Percentiles rank a stretch among this genome's conserved stretches.
These are phyloP conservation scores for sweet orange (Citrus sinensis) DNA, from an alignment of 345 rosid genomes.

Conservation along the genomic window DVS_A1.0 CM039169.1:27821001-27821500, in stretches of 20 bases:
- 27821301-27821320: conserved; percentile 33
- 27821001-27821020: conserved; percentile 14
- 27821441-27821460: conserved; percentile 52
- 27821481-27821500: conserved; percentile 24
- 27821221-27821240: conserved; percentile 7
- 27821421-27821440: conserved; percentile 41
- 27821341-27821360: conserved; percentile 14
- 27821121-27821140: conserved; percentile 13
- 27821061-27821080: neutral
- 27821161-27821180: conserved; percentile 1
- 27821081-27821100: neutral
- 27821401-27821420: conserved; percentile 42
- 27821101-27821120: neutral
- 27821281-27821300: neutral
- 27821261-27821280: conserved; percentile 42
- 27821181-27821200: conserved; percentile 6
- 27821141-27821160: conserved; percentile 2
- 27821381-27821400: conserved; percentile 47
- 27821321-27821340: conserved; percentile 41
- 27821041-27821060: neutral
- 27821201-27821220: neutral
- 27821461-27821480: conserved; percentile 36
- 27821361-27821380: conserved; percentile 43
- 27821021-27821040: conserved; percentile 32
- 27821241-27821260: neutral